These are phyloP conservation scores for Zasmidium angulare DNA, from an alignment of 2,329 filamentous ascomycete genomes.

Conservation along the genomic window DNA sequence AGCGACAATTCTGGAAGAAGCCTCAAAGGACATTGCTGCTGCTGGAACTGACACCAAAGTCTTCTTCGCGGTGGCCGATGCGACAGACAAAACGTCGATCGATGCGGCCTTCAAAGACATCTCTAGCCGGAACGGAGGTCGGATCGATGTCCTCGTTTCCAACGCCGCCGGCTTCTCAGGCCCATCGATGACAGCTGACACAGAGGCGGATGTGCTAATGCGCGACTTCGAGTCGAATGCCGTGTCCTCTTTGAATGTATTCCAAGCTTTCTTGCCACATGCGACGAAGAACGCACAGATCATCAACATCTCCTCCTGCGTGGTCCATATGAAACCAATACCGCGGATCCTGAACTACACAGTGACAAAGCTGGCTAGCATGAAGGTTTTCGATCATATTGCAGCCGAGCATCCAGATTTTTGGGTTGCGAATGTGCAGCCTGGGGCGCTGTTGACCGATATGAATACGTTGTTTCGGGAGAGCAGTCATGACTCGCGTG, in stretches of 20 bases:
- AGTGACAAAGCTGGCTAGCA: slow-evolving; percentile 36
- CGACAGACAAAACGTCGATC: too few species aligned
- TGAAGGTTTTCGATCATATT: slow-evolving; percentile 39
- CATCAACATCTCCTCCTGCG: slow-evolving; percentile 1
- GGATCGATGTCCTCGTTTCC: slow-evolving; percentile 15
- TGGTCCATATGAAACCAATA: slow-evolving; percentile 21
- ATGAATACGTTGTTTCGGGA: slow-evolving; percentile 24
- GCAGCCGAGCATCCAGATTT: slow-evolving; percentile 39
- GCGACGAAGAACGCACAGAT: slow-evolving; percentile 1
- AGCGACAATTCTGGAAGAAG: not conserved
- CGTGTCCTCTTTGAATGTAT: slow-evolving; percentile 10
- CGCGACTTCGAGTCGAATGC: slow-evolving; percentile 15
- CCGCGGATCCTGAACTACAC: slow-evolving; percentile 32
- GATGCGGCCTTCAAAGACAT: slow-evolving; percentile 1
- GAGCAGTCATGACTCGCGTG: not conserved
- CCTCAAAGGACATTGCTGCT: not conserved
- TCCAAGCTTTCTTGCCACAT: slow-evolving; percentile 9
- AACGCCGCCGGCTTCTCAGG: slow-evolving; percentile 8
- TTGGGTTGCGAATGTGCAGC: slow-evolving; percentile 42
- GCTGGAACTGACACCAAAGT: not conserved
- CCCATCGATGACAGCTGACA: not conserved
- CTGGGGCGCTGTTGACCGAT: slow-evolving; percentile 42
- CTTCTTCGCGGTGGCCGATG: too few species aligned
- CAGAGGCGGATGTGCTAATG: not conserved
- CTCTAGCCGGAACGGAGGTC: not conserved